Conservation (phyloP, 768 basidiomycete genomes). For the Panaeolus cyanescens region DNA sequence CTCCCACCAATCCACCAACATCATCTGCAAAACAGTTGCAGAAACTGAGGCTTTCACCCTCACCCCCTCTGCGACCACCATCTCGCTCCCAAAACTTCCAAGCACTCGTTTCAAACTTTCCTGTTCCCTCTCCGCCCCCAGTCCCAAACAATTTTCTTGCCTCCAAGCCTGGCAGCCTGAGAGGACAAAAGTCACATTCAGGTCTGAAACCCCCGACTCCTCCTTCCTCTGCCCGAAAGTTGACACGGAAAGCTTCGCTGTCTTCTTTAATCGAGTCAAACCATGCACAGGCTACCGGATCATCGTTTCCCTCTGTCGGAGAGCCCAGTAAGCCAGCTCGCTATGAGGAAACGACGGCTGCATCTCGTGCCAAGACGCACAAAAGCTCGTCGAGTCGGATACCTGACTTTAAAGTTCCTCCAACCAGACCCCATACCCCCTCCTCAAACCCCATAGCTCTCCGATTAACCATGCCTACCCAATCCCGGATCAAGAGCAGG, state of each 20-base stretch:
- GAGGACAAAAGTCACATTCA: slow-evolving; percentile 83
- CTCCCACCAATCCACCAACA: slow-evolving; percentile 66
- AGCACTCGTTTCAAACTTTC: slow-evolving; percentile 51
- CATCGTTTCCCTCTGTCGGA: slow-evolving; percentile 39
- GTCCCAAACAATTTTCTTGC: slow-evolving; percentile 51
- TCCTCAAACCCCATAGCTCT: slow-evolving; percentile 76
- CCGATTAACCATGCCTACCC: slow-evolving; percentile 87
- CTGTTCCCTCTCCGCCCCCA: slow-evolving; percentile 48
- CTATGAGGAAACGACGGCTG: slow-evolving; percentile 80
- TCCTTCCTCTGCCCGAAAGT: slow-evolving; percentile 59
- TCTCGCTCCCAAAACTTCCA: slow-evolving; percentile 65
- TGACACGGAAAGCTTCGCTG: slow-evolving; percentile 77
- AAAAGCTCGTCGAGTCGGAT: slow-evolving; percentile 67
- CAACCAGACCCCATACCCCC: slow-evolving; percentile 78
- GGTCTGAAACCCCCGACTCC: slow-evolving; percentile 78
- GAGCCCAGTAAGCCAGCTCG: slow-evolving; percentile 47
- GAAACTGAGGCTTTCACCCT: slow-evolving; percentile 67
- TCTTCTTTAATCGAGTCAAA: slow-evolving; percentile 70
- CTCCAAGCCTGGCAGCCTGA: slow-evolving; percentile 72
- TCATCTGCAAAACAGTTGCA: slow-evolving; percentile 72
- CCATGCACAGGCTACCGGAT: slow-evolving; percentile 57
- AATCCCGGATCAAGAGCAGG: slow-evolving; percentile 71
- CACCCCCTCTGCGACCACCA: slow-evolving; percentile 62
- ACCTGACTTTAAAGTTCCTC: slow-evolving; percentile 71
- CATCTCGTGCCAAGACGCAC: slow-evolving; percentile 76